A percentile compares a stretch with the other conserved stretches of the same genome.
Conservation (phyloP, 257 asterid genomes). For the Solanum clarkiae region DNA sequence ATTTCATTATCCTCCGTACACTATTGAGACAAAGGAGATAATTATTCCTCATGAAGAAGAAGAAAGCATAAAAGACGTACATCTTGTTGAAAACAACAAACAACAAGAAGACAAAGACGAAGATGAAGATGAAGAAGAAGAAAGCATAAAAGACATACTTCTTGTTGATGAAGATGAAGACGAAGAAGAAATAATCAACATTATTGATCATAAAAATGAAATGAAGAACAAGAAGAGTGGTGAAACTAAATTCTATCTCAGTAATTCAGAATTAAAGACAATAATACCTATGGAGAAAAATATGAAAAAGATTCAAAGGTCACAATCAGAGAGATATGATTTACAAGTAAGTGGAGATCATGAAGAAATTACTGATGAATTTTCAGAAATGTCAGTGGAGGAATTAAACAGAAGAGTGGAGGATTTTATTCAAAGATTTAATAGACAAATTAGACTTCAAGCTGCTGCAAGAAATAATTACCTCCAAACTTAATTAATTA, state of each 20-base stretch:
- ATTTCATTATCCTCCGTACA: background rate
- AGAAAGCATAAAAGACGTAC: conserved; percentile 22
- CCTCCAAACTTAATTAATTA: background rate
- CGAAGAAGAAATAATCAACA: background rate
- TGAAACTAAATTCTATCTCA: conserved; percentile 2
- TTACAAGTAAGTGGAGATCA: background rate
- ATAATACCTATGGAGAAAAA: background rate
- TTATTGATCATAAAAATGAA: background rate
- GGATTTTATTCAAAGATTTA: conserved; percentile 46
- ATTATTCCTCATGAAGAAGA: background rate
- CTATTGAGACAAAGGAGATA: background rate
- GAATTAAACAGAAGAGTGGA: conserved; percentile 54
- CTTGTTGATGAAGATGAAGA: background rate
- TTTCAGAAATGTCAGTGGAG: conserved; percentile 46
- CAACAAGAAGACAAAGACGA: background rate
- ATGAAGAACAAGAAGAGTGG: background rate
- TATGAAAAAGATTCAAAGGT: conserved; percentile 1
- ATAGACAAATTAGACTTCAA: conserved; percentile 50
- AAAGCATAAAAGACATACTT: conserved; percentile 18
- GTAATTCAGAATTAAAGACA: conserved; percentile 17
- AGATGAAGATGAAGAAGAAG: conserved; percentile 8
- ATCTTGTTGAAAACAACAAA: background rate
- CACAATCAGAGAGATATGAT: conserved; percentile 23
- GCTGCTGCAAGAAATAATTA: conserved; percentile 9
- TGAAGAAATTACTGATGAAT: conserved; percentile 30